Evolutionary conservation across 192 early-diverging fungal genomes (phyloP), one percentile per base, ranked within the genome.

Genomic region (Podila horticola): DNA sequence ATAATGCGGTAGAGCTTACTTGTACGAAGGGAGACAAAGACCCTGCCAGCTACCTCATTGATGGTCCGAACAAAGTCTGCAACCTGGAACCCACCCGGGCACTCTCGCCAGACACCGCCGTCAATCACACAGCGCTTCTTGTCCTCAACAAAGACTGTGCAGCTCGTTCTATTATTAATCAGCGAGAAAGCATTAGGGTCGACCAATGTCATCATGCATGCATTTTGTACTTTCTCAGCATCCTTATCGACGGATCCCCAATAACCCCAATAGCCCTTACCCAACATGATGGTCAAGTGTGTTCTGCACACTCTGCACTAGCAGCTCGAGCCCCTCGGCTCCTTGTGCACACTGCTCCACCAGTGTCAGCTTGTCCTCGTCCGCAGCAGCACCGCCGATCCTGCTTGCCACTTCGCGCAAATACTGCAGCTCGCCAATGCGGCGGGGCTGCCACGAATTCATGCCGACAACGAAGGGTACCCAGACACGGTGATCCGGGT

Each of bases 51-150:
- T 3, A 71, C 82, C 6, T 84, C 71, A 4, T 65, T 69, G 45
- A 86, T 86, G 0, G 64, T 61, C 13, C 71, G 57, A 12, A 86
- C 79, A 75, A 86, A 86, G 30, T 86, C 85, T 0, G 48, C 36
- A 1, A 84, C 65, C 10, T 41, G 31, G 26, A 41, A 67, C 15
- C 85, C 85, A 45, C 71, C 85, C 22, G 77, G 71, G 34, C 85
- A 86, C 13, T 86, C 70, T 11, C 84, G 71, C 77, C 77, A 81
- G 2, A 65, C n/a, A 0, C 87, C 89, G n/a, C 84, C 84, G 66
- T 93, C 92, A 30, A 88, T 74, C 3, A 92, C 87, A 74, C 92
- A 93, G 17, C 89, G 75, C 38, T 62, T 82, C 74, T 87, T 87
- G 31, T 88, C 84, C 41, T 89, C 70, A 30, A 93, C 85, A 70